phyloP scores from a whole-genome alignment of 1,139 yeast species.

The Candida sp. region DNA sequence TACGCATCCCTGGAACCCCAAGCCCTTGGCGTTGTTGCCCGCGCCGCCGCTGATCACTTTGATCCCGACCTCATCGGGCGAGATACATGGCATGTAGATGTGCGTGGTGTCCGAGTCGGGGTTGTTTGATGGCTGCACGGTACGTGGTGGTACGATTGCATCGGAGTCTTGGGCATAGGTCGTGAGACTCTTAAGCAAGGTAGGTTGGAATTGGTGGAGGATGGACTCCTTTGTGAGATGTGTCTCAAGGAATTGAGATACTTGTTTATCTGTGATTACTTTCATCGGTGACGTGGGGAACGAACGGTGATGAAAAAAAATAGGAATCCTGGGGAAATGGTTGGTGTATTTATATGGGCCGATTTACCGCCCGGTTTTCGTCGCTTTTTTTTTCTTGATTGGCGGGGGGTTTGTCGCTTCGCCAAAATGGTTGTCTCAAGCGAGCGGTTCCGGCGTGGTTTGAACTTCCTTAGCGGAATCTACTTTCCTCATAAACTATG shows the following conservation, averaged over 20 bases:
- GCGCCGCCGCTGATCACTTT: conserved; percentile 57
- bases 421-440: not conserved
- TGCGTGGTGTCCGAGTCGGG: conserved; percentile 45
- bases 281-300: no score
- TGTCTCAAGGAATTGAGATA: conserved; percentile 20
- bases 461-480: not conserved
- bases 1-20: conserved; percentile 59
- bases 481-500: not conserved
- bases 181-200: conserved; percentile 26
- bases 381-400: not conserved
- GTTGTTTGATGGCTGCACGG: conserved; percentile 30
- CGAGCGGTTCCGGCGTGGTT: not conserved
- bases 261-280: conserved; percentile 29
- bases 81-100: conserved; percentile 67
- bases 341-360: not conserved
- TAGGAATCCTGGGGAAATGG: no score
- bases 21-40: conserved; percentile 31
- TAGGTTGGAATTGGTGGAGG: conserved; percentile 29
- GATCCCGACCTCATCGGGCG: conserved; percentile 49
- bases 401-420: not conserved
- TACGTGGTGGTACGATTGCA: conserved; percentile 40
- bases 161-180: conserved; percentile 25
- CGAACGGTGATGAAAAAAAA: no score
- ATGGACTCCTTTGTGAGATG: conserved; percentile 22
- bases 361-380: not conserved